Conservation (phyloP, 306 rosid species). For the Ormosia emarginata region DNA sequence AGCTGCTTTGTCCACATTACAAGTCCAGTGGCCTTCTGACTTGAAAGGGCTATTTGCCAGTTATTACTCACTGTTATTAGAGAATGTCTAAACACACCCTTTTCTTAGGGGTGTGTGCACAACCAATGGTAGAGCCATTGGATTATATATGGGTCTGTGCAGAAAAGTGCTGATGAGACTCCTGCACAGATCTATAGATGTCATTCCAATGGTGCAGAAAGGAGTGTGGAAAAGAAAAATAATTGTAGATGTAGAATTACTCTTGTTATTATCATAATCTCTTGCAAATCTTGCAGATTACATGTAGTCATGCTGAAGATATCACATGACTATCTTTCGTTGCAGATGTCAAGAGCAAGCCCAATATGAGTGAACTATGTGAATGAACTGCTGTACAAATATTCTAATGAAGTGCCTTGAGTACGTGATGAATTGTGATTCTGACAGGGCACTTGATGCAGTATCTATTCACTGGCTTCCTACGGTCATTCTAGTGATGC, state of each 20-base stretch:
- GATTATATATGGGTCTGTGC: too few species aligned
- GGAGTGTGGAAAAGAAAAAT: too few species aligned
- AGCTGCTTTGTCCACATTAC: too few species aligned
- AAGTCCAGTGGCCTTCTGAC: too few species aligned
- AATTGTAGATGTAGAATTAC: not conserved
- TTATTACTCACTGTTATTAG: too few species aligned
- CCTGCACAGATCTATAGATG: too few species aligned
- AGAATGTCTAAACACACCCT: too few species aligned
- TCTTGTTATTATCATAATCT: not conserved
- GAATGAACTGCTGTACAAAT: not conserved
- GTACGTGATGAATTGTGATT: not conserved
- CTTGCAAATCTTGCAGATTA: not conserved
- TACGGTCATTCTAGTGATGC: not conserved
- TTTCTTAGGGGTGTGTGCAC: too few species aligned
- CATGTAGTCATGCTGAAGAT: not conserved
- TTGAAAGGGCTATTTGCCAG: too few species aligned
- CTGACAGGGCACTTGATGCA: not conserved
- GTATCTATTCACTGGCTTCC: not conserved
- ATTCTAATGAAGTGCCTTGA: not conserved
- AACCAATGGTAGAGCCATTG: too few species aligned
- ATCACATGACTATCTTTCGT: not conserved
- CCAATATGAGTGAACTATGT: slow-evolving; percentile 35
- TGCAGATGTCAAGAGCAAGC: slow-evolving; percentile 52
- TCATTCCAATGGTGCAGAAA: too few species aligned
- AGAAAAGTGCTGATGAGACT: too few species aligned